Base-by-base conservation (phyloP, 2,329 filamentous ascomycete species). In the Graphilbum fragrans region DNA sequence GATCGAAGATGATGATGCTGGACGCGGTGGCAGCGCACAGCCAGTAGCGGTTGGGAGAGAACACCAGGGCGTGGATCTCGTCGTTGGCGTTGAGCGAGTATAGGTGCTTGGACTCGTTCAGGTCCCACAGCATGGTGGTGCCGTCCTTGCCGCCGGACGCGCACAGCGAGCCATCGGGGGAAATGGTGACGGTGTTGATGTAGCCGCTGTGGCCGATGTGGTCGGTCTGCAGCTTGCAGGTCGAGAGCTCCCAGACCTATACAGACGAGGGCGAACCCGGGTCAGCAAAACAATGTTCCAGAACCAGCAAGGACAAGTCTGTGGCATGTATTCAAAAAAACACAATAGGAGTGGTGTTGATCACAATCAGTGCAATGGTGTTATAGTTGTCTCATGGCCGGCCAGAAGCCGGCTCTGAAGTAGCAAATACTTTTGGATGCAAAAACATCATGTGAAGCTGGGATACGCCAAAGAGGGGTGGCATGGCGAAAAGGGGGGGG, bases 21-120 rank as follows among this genome's bases (percentile, higher is more conserved):
- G 79, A 86, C 64, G 86, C 78, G 52, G 92, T 98, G 65, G 92
- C 92, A 64, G 92, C 92, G 80, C 92, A 98, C 58, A 98, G 82
- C 92, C 92, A 98, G 86, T 98, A 98, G 69, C 92, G 84, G 86
- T 98, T 98, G 64, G 92, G 92, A 53, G 92, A 96, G 86, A 98
- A 98, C 69, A 96, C 92, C 56, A 98, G 90, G 57, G 92, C 90
- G 76, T 98, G 92, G 78, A 98, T 98, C 82, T 96, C 92, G 69
- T 98, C 90, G 70, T 90, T 92, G 66, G 92, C 92, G 72, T 88
- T 92, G 64, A 98, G 86, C 53, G 90, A 96, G 85, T 98, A 98
- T 62, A 98, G 84, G 79, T 98, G 92, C 86, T 98, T 98, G 67
- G 88, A 95, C 84, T 98, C 92, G 80, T 98, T 98, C 60, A 98